Conservation (phyloP, 345 rosid genomes). For the Populus deltoides region DNA sequence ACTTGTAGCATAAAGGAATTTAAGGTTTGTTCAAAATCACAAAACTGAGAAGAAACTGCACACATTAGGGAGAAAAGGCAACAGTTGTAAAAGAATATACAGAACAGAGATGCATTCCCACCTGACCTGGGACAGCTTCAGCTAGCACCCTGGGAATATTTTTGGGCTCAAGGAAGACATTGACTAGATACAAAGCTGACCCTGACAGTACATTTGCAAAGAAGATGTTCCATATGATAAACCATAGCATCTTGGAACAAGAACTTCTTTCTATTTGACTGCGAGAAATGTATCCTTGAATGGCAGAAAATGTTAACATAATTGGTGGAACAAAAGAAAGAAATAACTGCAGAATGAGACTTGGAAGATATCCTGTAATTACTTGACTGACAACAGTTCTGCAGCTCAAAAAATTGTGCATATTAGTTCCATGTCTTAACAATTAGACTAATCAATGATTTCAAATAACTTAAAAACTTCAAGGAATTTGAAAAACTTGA, state of each 20-base stretch:
- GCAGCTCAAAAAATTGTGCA: constrained; percentile 30
- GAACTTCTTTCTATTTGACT: constrained; percentile 76
- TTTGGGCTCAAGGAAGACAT: constrained; percentile 74
- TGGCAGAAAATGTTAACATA: constrained; percentile 69
- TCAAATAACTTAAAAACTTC: not conserved
- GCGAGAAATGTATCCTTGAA: constrained; percentile 71
- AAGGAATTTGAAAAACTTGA: not conserved
- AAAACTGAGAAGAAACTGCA: not conserved
- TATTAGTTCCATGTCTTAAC: constrained; percentile 9
- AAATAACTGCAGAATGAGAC: constrained; percentile 68
- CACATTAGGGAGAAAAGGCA: not conserved
- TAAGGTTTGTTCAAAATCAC: not conserved
- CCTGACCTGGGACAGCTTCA: constrained; percentile 86
- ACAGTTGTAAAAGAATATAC: not conserved
- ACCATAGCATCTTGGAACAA: constrained; percentile 64
- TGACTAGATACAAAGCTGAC: constrained; percentile 59
- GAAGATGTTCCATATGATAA: constrained; percentile 82
- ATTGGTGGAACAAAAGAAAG: constrained; percentile 59
- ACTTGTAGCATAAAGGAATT: not conserved
- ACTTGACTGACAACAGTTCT: constrained; percentile 67
- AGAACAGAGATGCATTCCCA: constrained; percentile 21
- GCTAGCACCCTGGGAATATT: constrained; percentile 70
- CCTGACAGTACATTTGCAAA: constrained; percentile 82
- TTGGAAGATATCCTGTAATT: constrained; percentile 91
- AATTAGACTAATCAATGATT: not conserved